Base-by-base conservation (phyloP, 2,329 filamentous ascomycete species). In the Pseudogymnoascus sp. region DNA sequence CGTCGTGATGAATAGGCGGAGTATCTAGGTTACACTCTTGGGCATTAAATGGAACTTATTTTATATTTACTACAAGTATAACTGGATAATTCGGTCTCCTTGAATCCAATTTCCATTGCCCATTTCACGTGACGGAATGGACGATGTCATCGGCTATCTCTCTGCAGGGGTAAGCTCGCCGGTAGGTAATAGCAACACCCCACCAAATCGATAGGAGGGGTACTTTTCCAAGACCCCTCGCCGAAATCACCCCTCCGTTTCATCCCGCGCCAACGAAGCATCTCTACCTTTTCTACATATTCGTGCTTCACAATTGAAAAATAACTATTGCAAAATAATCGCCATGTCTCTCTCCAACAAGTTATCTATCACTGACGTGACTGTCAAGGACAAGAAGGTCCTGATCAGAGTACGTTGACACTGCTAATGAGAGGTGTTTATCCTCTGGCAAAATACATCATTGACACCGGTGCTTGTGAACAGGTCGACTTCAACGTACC, bases 401-500 rank as follows among this genome's bases (percentile, higher is more conserved):
- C 84, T 99, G 73, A 97, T 99, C 77, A 90, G 94, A 74, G 94
- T 96, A 84, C 78, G 90, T 81, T 55, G 29, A 21, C 48, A 21
- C 48, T 8, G 9, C 12, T 55, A 21, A 33, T 13, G 48, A 44
- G 48, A 9, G 48, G 48, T 55, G 48, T 35, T 55, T 55, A 55
- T 21, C 48, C 29, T 33, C 48, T 55, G 15, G 5, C 9, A 55
- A 55, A 55, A 55, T 55, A 55, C 59, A 60, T 64, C 63, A 64
- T 66, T 72, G 71, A 68, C 72, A 61, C 25, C 58, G 59, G 15
- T 42, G 9, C 21, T 35, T 61, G 8, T 36, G 58, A 42, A 60
- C 72, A 96, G 92, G 93, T 99, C 77, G 94, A 99, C 85, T 99
- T 99, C 88, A 99, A 99, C 80, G 95, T 99, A 63, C 94, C 94